Evolutionary conservation across 148 eudicot species (phyloP).

Genomic region (Pharnaceum exiguum): DNA sequence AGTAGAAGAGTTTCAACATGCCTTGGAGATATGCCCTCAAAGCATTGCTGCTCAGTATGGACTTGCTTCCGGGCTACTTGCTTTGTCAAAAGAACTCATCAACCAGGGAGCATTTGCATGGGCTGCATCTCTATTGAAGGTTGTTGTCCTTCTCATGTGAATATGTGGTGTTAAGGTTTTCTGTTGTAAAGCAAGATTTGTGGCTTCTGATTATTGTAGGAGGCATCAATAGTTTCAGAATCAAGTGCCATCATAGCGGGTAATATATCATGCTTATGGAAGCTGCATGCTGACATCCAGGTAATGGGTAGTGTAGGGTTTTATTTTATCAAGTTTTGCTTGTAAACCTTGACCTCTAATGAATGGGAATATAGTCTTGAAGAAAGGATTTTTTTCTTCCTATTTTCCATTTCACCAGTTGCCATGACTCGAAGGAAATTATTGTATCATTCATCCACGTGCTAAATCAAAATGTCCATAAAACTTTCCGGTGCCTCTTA

Average conservation of each 20-base stretch:
- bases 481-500: no score
- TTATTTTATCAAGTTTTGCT: not conserved
- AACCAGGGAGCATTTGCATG: constrained; percentile 82
- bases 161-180: constrained; percentile 1
- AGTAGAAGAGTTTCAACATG: constrained; percentile 74
- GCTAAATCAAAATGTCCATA: no score
- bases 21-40: constrained; percentile 54
- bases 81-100: constrained; percentile 73
- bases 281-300: constrained; percentile 90
- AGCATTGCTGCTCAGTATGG: constrained; percentile 75
- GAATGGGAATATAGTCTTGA: no score
- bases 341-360: no score
- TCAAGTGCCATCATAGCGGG: constrained; percentile 49
- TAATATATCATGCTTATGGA: constrained; percentile 80
- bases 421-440: no score
- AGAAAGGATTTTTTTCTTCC: not conserved
- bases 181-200: not conserved
- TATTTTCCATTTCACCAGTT: no score
- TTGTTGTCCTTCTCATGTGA: constrained; percentile 22
- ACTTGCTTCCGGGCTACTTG: constrained; percentile 86
- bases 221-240: constrained; percentile 61
- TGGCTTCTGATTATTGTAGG: constrained; percentile 35
- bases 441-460: no score
- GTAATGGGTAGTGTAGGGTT: constrained; percentile 23
- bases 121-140: constrained; percentile 96